phyloP scores from a whole-genome alignment of 2,329 filamentous ascomycete species.

The Pseudocercospora crystallina region DNA sequence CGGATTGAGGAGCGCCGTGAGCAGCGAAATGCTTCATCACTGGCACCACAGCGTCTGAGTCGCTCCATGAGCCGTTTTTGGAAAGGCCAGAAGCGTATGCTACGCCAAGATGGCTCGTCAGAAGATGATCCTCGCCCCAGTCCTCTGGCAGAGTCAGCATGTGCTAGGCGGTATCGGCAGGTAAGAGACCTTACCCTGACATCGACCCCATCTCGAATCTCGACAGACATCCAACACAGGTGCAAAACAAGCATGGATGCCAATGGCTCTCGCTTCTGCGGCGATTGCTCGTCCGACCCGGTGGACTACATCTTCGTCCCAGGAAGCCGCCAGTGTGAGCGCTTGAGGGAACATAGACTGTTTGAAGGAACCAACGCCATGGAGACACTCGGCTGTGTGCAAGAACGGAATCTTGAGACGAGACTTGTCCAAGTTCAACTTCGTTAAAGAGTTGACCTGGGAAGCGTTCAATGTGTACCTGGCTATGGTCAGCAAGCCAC shows the following conservation, averaged over 20 bases:
- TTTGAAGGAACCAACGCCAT: conserved; percentile 20
- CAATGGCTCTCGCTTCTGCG: conserved; percentile 18
- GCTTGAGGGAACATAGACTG: conserved; percentile 23
- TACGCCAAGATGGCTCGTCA: conserved; percentile 19
- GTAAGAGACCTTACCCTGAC: conserved; percentile 10
- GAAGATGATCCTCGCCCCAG: conserved; percentile 21
- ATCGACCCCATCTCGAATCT: conserved; percentile 20
- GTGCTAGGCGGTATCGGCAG: too few species aligned
- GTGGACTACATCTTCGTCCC: conserved; percentile 14
- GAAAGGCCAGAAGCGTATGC: conserved; percentile 19
- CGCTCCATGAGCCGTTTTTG: conserved; percentile 16
- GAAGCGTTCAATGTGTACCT: conserved; percentile 17
- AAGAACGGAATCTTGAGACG: conserved; percentile 20
- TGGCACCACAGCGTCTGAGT: conserved; percentile 17
- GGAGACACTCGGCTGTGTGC: conserved; percentile 19
- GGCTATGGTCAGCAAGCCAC: not conserved
- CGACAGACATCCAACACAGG: conserved; percentile 20
- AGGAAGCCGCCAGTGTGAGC: conserved; percentile 13
- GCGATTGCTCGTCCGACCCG: conserved; percentile 16
- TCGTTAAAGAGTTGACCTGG: conserved; percentile 12
- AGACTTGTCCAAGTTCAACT: conserved; percentile 16
- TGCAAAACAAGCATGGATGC: conserved; percentile 18
- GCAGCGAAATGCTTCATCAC: conserved; percentile 24
- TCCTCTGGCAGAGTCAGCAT: conserved; percentile 11
- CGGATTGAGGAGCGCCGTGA: conserved; percentile 17